These are phyloP conservation scores for Fistulifera pelliculosa DNA, from an alignment of 108 stramenopile species.

Conservation along the genomic window DNA sequence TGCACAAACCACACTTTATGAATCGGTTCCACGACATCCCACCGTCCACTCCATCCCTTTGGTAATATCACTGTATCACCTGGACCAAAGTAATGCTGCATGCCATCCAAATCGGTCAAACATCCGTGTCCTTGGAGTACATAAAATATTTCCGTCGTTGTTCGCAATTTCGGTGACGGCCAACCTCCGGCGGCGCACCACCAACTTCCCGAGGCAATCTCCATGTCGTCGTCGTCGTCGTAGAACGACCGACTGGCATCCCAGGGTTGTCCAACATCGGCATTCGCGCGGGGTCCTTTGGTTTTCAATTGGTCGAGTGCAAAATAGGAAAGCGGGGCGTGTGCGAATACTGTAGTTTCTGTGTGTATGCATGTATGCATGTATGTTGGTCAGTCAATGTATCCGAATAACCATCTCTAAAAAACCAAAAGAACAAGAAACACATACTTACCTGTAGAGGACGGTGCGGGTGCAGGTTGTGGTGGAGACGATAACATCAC, in stretches of 20 bases:
- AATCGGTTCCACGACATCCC: conserved; percentile 53
- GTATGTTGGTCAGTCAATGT: too few species aligned
- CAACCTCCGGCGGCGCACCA: conserved; percentile 60
- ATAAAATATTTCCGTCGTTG: conserved; percentile 55
- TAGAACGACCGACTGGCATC: conserved; percentile 38
- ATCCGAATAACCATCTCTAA: too few species aligned
- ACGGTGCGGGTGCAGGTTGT: too few species aligned
- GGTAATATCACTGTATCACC: conserved; percentile 70
- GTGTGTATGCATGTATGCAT: too few species aligned
- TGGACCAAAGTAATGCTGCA: conserved; percentile 48
- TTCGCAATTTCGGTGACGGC: conserved; percentile 36
- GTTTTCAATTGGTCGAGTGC: conserved; percentile 24
- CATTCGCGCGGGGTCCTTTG: conserved; percentile 44
- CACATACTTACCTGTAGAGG: too few species aligned
- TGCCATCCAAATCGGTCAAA: conserved; percentile 47
- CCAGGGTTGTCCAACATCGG: conserved; percentile 43
- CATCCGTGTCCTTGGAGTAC: conserved; percentile 50
- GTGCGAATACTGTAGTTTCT: neutral
- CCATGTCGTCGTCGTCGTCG: conserved; percentile 3
- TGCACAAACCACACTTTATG: conserved; percentile 69
- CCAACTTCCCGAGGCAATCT: conserved; percentile 42
- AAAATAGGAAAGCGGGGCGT: conserved; percentile 29
- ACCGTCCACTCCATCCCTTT: conserved; percentile 55
- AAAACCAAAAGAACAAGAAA: too few species aligned
- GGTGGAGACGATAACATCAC: too few species aligned